phyloP scores from a whole-genome alignment of 176 grass and related monocot genomes.

The Metroxylon sagu region DNA sequence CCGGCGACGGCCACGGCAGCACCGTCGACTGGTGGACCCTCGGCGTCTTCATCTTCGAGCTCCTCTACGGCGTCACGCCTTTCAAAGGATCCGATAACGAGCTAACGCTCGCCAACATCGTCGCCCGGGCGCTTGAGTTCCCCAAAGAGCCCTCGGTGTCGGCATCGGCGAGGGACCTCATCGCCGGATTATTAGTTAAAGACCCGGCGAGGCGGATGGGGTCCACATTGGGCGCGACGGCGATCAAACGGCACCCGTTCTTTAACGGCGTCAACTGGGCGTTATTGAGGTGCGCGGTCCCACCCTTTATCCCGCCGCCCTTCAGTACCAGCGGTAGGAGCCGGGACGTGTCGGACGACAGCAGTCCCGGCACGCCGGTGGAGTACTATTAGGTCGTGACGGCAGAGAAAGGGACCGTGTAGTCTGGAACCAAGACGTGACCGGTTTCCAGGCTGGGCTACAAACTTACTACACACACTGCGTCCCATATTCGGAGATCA shows the following conservation, averaged over 20 bases:
- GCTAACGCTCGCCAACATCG: background rate
- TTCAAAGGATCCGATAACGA: background rate
- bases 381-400: conserved; percentile 50
- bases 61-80: background rate
- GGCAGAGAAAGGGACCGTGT: background rate
- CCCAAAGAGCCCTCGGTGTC: conserved; percentile 43
- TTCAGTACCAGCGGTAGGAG: conserved; percentile 14
- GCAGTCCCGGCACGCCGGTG: conserved; percentile 39
- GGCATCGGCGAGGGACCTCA: conserved; percentile 39
- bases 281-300: conserved; percentile 55
- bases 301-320: conserved; percentile 54
- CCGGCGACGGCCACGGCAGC: conserved; percentile 31
- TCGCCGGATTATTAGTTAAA: conserved; percentile 63
- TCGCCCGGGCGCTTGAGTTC: background rate
- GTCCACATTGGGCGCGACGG: conserved; percentile 58
- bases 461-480: no score
- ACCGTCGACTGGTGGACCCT: conserved; percentile 19
- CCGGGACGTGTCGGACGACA: conserved; percentile 17
- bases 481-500: no score
- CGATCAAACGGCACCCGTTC: conserved; percentile 77
- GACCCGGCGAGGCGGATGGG: conserved; percentile 60
- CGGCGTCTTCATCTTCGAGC: conserved; percentile 18
- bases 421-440: no score
- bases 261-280: conserved; percentile 87
- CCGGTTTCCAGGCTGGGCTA: no score